phyloP scores from a whole-genome alignment of 1,139 yeast genomes.

The Saccharomycopsis hybrid region DNA sequence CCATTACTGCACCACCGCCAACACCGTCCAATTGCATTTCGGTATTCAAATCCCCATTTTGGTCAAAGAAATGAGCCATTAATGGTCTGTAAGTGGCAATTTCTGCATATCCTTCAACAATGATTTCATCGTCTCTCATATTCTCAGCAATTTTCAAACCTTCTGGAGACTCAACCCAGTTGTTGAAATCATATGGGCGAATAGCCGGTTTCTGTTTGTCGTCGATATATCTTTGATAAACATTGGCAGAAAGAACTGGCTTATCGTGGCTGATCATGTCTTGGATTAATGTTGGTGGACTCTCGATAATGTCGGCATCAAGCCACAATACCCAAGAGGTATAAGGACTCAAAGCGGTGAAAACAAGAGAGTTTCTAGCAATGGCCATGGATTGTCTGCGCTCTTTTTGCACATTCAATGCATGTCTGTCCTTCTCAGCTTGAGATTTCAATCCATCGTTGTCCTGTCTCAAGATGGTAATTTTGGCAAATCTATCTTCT shows the following conservation, averaged over 20 bases:
- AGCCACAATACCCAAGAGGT: conserved; percentile 96
- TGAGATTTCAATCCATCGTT: conserved; percentile 65
- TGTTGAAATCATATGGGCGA: conserved; percentile 91
- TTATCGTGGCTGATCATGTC: conserved; percentile 83
- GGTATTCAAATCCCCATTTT: conserved; percentile 50
- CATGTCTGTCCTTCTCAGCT: conserved; percentile 74
- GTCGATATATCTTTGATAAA: conserved; percentile 71
- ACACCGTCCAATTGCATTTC: conserved; percentile 91
- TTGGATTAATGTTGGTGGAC: conserved; percentile 75
- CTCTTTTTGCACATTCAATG: conserved; percentile 74
- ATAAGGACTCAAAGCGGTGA: conserved; percentile 83
- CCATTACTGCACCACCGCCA: conserved; percentile 94
- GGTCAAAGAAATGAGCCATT: conserved; percentile 83
- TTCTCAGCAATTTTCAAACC: conserved; percentile 68
- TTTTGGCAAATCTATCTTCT: conserved; percentile 60
- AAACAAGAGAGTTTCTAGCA: conserved; percentile 85
- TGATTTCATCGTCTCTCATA: conserved; percentile 80
- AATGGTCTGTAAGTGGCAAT: conserved; percentile 92
- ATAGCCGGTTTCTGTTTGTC: conserved; percentile 51
- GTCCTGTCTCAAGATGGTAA: conserved; percentile 88
- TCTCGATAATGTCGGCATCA: conserved; percentile 88
- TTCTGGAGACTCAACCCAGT: conserved; percentile 91
- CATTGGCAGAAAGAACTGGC: conserved; percentile 86
- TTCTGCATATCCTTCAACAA: conserved; percentile 89
- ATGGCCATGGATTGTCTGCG: conserved; percentile 88